phyloP scores from a whole-genome alignment of 2,329 filamentous ascomycete species.

The Aspergillus floridensis region DNA sequence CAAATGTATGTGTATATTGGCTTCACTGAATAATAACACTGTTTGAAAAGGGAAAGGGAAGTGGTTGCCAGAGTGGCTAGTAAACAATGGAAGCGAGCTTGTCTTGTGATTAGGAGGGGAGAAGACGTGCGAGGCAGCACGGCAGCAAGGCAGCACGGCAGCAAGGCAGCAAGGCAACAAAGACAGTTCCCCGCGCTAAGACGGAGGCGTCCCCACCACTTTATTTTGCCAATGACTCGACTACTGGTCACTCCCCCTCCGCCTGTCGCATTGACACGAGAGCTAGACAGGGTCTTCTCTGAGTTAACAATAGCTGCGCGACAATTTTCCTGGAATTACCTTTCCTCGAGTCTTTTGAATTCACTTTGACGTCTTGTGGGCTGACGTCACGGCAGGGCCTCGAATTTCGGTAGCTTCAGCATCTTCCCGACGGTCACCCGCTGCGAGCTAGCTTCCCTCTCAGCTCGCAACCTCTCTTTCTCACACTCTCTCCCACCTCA shows the following conservation, averaged over 20 bases:
- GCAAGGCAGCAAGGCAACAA: background rate
- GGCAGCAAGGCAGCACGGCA: too few relatives aligned
- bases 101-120: too few relatives aligned
- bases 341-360: background rate
- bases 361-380: background rate
- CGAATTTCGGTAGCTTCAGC: conserved; percentile 1
- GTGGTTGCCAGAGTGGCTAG: background rate
- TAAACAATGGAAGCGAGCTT: too few relatives aligned
- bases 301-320: background rate
- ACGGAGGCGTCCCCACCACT: background rate
- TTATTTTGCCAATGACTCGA: background rate
- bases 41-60: background rate
- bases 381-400: conserved; percentile 3
- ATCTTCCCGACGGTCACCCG: background rate
- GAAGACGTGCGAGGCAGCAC: too few relatives aligned
- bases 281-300: background rate
- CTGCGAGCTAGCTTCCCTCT: background rate
- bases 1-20: conserved; percentile 3
- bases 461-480: background rate
- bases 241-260: background rate
- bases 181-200: background rate
- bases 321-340: background rate
- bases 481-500: background rate
- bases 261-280: background rate
- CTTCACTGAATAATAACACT: background rate